Evolutionary conservation across 31 red algal genomes (phyloP), one percentile per base, ranked within the genome.

Genomic region (Asparagopsis taxiformis): DNA sequence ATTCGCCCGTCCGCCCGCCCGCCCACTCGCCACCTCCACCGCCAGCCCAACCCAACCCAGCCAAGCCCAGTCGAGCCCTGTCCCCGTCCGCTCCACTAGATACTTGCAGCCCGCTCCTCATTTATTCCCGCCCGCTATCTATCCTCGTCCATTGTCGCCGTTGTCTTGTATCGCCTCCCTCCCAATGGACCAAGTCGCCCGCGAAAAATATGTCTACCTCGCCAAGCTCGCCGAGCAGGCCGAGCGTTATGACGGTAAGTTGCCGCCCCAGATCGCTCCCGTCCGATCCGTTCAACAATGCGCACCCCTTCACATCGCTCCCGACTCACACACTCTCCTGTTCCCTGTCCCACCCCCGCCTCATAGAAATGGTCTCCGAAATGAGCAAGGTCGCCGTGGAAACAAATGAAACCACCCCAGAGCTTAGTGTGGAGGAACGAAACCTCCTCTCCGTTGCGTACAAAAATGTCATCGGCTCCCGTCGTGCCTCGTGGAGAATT

Each of bases 141-240:
- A n/a, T n/a, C n/a, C n/a, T n/a, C n/a, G n/a, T n/a, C n/a, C n/a
- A n/a, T n/a, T n/a, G n/a, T n/a, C n/a, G n/a, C n/a, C n/a, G n/a
- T n/a, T n/a, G n/a, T n/a, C n/a, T n/a, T n/a, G n/a, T n/a, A n/a
- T n/a, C n/a, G n/a, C n/a, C n/a, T n/a, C n/a, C n/a, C n/a, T n/a
- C n/a, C n/a, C n/a, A n/a, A 94, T 98, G 95, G 95, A 98, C 79
- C 19, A 35, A 1, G 68, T 52, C 19, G 78, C 72, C 15, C 84
- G 90, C 28, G 91, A 99, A 43, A 99, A 86, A 71, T 77, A 85
- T 49, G 92, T 95, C 24, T 99, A 90, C 69, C 70, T 89, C 25
- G 97, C 97, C 20, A 95, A 95, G 77, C 81, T 99, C 28, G 96
- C 96, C 20, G 96, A 99, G 58, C 96, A 99, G 81, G 96, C 96